Base-by-base conservation (phyloP, 176 grass and related monocot genomes). In the Eremochloa ophiuroides region DNA sequence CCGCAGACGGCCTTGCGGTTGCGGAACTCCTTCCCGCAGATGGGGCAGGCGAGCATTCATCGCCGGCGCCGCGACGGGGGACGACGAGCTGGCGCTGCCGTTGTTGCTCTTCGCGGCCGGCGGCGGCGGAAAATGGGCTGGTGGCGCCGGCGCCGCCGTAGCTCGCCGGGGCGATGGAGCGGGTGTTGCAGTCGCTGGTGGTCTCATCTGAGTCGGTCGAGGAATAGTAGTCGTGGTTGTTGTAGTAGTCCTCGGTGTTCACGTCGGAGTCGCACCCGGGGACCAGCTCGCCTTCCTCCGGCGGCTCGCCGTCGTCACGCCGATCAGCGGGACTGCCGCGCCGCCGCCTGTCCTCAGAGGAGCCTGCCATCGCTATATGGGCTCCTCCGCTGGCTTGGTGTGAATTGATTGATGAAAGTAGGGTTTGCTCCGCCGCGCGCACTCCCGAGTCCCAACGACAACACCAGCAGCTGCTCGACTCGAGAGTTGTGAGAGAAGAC, bases 211-310 rank as follows among this genome's bases (percentile, higher is more conserved):
- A 80, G 14, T 60, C 31, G 50, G 14, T 10, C 5, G 41, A 42
- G 48, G 51, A n/a, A 63, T 8, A 44, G 40, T 81, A 69, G 33
- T 33, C 5, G 53, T 76, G 69, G 20, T 53, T 43, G 63, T 30
- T 43, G 70, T 56, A 67, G 76, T 84, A 78, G 4, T 80, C 82
- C 2, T 68, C 71, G 11, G 76, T 81, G 55, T 85, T 71, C 11
- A 46, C 70, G 20, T 46, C 30, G 11, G 70, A 50, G 15, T 35
- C 26, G 71, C 53, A 26, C 3, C 62, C 20, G 8, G 25, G 12
- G 10, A 31, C 41, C 33, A 27, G 15, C 70, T 80, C 82, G 40
- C 76, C 87, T 42, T 80, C 87, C 62, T 84, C 87, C 12, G 72
- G 61, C 10, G 71, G 38, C 67, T 83, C 80, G 20, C n/a, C n/a